Percentiles rank a stretch among this genome's conserved stretches.
Evolutionary conservation across 1,284 basidiomycete genomes (phyloP).

Genomic region (Papiliotrema laurentii): DNA sequence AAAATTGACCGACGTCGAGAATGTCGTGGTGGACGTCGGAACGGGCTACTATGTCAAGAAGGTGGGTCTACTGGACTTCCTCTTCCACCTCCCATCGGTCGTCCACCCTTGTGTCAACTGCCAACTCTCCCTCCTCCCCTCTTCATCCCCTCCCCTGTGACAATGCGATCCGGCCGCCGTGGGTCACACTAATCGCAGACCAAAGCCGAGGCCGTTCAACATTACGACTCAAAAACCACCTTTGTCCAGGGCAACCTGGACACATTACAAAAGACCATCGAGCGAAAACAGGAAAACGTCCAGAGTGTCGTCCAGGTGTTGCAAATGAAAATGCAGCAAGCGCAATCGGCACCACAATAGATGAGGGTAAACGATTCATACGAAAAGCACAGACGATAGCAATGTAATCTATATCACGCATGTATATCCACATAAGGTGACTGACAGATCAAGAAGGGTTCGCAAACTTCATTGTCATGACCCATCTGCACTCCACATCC

Average conservation of each 20-base stretch:
- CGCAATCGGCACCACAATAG: no score
- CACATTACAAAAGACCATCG: slow-evolving; percentile 74
- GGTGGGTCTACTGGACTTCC: slow-evolving; percentile 51
- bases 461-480: background rate
- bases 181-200: slow-evolving; percentile 54
- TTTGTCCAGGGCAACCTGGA: slow-evolving; percentile 76
- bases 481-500: background rate
- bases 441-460: background rate
- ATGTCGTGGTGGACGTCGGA: slow-evolving; percentile 91
- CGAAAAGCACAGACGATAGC: background rate
- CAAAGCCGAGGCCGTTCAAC: slow-evolving; percentile 67
- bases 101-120: background rate
- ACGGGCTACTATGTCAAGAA: slow-evolving; percentile 97
- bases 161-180: no score
- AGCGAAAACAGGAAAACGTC: slow-evolving; percentile 84
- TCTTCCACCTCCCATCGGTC: slow-evolving; percentile 2
- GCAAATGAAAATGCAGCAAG: slow-evolving; percentile 63
- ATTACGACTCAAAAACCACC: slow-evolving; percentile 71
- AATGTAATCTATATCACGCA: slow-evolving; percentile 11
- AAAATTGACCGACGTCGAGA: slow-evolving; percentile 72
- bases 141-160: background rate
- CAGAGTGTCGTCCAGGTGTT: slow-evolving; percentile 67
- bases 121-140: background rate
- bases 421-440: slow-evolving; percentile 10
- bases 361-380: no score